Evolutionary conservation across 1,284 basidiomycete genomes (phyloP).

Genomic region (Chalciporus sp.): DNA sequence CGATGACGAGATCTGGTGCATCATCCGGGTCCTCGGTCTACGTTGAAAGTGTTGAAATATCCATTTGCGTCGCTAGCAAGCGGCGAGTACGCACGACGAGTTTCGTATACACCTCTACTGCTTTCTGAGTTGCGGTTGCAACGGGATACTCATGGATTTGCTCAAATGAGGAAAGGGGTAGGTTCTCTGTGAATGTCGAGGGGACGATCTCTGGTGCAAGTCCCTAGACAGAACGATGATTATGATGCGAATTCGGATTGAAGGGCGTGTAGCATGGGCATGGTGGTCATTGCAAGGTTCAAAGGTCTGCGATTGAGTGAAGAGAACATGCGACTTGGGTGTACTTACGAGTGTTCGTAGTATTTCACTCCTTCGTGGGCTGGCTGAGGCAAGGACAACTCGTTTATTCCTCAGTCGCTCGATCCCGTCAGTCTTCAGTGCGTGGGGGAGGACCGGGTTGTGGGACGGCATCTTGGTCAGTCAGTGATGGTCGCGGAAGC

Average conservation of each 20-base stretch:
- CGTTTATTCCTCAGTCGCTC: constrained; percentile 74
- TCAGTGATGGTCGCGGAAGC: neutral
- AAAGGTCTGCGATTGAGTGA: neutral
- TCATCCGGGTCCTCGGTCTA: constrained; percentile 73
- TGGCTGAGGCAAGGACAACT: constrained; percentile 84
- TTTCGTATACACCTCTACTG: constrained; percentile 89
- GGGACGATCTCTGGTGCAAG: constrained; percentile 86
- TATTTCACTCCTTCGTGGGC: constrained; percentile 85
- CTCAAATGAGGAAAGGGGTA: constrained; percentile 70
- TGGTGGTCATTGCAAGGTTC: neutral
- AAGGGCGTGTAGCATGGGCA: neutral
- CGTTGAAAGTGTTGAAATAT: neutral
- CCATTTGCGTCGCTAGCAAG: neutral
- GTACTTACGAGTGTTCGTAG: constrained; percentile 72
- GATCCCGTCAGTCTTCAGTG: constrained; percentile 71
- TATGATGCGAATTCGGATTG: neutral
- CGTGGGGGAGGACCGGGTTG: constrained; percentile 62
- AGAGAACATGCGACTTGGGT: neutral
- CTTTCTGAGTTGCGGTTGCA: constrained; percentile 91
- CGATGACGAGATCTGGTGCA: constrained; percentile 92
- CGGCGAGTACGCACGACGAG: constrained; percentile 64
- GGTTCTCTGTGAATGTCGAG: constrained; percentile 85
- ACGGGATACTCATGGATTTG: constrained; percentile 92
- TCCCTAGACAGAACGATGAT: constrained; percentile 53
- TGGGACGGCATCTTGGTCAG: constrained; percentile 19